phyloP scores from a whole-genome alignment of 495 filamentous ascomycete species.

The Venustampulla echinocandica region DNA sequence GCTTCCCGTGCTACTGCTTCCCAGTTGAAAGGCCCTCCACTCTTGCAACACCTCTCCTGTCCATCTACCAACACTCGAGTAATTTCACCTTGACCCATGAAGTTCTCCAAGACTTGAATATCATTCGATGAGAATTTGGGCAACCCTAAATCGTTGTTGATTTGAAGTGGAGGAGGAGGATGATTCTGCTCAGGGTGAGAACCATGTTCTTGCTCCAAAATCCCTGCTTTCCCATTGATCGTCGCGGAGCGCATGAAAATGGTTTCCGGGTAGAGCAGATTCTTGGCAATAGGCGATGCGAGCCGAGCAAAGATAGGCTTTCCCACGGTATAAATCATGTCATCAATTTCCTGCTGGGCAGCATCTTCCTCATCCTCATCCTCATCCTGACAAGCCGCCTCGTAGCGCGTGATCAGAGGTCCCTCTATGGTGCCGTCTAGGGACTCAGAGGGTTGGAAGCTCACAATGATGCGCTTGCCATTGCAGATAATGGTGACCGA shows the following conservation, averaged over 20 bases:
- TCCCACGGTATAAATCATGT: neutral
- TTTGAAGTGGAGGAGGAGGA: neutral
- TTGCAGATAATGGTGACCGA: neutral
- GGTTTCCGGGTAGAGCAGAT: neutral
- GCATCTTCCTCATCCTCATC: neutral
- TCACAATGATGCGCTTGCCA: neutral
- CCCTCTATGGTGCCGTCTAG: neutral
- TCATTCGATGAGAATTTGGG: neutral
- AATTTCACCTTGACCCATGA: constrained; percentile 5
- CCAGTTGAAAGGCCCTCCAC: constrained; percentile 1
- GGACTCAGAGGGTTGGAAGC: neutral
- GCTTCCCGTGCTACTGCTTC: neutral
- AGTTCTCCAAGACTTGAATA: neutral
- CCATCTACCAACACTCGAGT: constrained; percentile 10
- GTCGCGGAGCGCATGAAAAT: neutral
- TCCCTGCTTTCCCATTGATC: neutral
- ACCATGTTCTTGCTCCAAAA: neutral
- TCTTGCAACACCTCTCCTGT: constrained; percentile 14
- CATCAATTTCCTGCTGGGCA: neutral
- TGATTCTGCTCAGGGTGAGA: neutral
- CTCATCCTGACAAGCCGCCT: neutral
- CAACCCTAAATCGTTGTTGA: neutral
- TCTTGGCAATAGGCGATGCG: neutral
- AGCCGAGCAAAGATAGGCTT: neutral
- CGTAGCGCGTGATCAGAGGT: neutral